These are phyloP conservation scores for Kwoniella newhampshirensis DNA, from an alignment of 768 basidiomycete species.

Conservation along the genomic window DNA sequence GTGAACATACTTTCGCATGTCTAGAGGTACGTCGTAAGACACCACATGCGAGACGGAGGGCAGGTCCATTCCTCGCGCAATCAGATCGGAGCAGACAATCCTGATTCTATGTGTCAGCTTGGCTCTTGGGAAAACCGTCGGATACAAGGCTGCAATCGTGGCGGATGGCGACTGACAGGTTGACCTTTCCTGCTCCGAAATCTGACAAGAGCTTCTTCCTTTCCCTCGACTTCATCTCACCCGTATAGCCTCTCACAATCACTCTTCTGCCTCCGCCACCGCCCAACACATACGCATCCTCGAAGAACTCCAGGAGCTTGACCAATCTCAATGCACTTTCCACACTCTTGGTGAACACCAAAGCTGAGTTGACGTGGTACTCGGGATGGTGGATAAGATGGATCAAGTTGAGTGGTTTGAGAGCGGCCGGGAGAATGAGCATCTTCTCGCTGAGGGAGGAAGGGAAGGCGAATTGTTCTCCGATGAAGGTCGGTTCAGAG, in stretches of 20 bases:
- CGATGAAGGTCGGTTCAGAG: constrained; percentile 27
- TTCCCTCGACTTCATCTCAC: constrained; percentile 72
- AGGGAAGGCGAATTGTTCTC: constrained; percentile 65
- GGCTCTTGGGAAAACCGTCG: neutral
- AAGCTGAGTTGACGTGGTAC: constrained; percentile 63
- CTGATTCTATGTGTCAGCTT: constrained; percentile 55
- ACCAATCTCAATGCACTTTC: constrained; percentile 84
- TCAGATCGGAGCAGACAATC: constrained; percentile 92
- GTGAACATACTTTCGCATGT: constrained; percentile 97
- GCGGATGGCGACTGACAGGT: constrained; percentile 64
- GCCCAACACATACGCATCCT: constrained; percentile 56
- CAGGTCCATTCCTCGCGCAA: constrained; percentile 94
- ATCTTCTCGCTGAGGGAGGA: constrained; percentile 82
- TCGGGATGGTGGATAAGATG: constrained; percentile 68
- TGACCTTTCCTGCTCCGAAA: constrained; percentile 76
- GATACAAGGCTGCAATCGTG: neutral
- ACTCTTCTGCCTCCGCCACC: constrained; percentile 31
- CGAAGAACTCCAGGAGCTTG: constrained; percentile 76
- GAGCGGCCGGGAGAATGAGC: constrained; percentile 70
- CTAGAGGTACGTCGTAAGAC: constrained; percentile 93
- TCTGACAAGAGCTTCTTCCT: constrained; percentile 73
- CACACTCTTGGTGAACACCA: constrained; percentile 96
- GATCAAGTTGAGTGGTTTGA: constrained; percentile 87
- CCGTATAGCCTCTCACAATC: constrained; percentile 74
- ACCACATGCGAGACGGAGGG: constrained; percentile 88